Evolutionary conservation across 75 land plant genomes (phyloP).

Genomic region (Sequoia sempervirens): DNA sequence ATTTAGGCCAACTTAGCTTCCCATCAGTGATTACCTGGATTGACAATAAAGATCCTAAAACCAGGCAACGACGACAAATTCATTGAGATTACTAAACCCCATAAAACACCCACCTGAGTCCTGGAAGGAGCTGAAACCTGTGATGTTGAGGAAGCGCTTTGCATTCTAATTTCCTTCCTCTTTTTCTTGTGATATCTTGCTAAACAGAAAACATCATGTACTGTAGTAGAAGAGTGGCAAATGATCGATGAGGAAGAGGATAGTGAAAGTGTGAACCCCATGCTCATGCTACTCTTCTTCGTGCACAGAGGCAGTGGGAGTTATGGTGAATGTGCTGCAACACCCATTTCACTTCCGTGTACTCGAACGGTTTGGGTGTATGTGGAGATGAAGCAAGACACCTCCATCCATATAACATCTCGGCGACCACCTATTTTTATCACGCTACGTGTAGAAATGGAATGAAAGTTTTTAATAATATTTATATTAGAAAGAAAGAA

Average conservation of each 20-base stretch:
- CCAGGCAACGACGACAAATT: background rate
- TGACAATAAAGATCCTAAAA: background rate
- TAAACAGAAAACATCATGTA: background rate
- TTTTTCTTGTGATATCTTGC: background rate
- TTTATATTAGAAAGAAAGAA: too few relatives aligned
- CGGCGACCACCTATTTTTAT: too few relatives aligned
- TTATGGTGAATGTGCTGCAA: too few relatives aligned
- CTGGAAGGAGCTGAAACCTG: background rate
- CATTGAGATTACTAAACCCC: background rate
- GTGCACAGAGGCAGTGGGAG: too few relatives aligned
- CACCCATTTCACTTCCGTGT: too few relatives aligned
- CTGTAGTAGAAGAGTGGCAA: background rate
- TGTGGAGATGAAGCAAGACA: too few relatives aligned
- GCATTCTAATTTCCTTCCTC: slow-evolving; percentile 4
- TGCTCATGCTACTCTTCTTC: background rate
- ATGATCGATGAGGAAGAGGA: background rate
- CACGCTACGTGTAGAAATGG: too few relatives aligned
- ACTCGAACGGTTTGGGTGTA: too few relatives aligned
- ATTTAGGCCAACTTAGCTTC: background rate
- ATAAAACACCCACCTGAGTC: background rate
- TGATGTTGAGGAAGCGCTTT: background rate
- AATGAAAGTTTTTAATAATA: too few relatives aligned
- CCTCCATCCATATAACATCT: too few relatives aligned
- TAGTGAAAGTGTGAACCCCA: background rate
- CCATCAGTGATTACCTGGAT: background rate